A percentile compares a stretch with the other conserved stretches of the same genome.
Conservation (phyloP, 352 stramenopile species). For the Pythium volutum region DNA sequence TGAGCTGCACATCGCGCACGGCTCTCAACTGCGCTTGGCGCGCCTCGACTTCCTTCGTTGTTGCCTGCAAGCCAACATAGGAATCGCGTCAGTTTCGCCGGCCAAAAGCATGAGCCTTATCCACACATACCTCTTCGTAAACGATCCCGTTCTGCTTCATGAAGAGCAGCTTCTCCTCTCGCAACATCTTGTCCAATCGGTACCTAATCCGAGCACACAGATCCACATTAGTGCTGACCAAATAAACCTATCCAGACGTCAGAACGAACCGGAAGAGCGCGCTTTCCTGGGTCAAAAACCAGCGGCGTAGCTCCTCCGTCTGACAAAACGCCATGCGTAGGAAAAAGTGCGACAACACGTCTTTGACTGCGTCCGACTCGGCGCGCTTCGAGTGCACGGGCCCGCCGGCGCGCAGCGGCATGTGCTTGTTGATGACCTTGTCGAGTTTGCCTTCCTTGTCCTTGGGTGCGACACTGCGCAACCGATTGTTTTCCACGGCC, state of each 20-base stretch:
- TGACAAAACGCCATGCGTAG: conserved; percentile 97
- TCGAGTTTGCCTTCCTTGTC: conserved; percentile 75
- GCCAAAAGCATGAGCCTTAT: background rate
- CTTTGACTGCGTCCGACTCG: conserved; percentile 74
- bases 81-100: background rate
- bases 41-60: conserved; percentile 58
- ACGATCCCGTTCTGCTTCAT: conserved; percentile 85
- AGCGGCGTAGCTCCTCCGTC: conserved; percentile 96
- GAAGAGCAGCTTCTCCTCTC: conserved; percentile 85
- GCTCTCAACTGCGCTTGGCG: conserved; percentile 62
- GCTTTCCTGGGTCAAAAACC: conserved; percentile 96
- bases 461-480: conserved; percentile 67
- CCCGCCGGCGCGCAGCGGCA: conserved; percentile 55
- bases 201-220: conserved; percentile 26
- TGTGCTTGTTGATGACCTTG: conserved; percentile 84
- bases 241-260: too few relatives aligned
- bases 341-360: conserved; percentile 98
- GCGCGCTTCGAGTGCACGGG: conserved; percentile 45
- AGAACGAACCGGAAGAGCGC: conserved; percentile 89
- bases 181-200: conserved; percentile 86
- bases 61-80: conserved; percentile 30
- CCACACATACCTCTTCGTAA: conserved; percentile 39
- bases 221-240: background rate
- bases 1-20: conserved; percentile 51
- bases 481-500: conserved; percentile 82